A percentile compares a stretch with the other conserved stretches of the same genome.
Evolutionary conservation across 2,329 filamentous ascomycete species (phyloP).

Genomic region (Colletotrichum sp.): DNA sequence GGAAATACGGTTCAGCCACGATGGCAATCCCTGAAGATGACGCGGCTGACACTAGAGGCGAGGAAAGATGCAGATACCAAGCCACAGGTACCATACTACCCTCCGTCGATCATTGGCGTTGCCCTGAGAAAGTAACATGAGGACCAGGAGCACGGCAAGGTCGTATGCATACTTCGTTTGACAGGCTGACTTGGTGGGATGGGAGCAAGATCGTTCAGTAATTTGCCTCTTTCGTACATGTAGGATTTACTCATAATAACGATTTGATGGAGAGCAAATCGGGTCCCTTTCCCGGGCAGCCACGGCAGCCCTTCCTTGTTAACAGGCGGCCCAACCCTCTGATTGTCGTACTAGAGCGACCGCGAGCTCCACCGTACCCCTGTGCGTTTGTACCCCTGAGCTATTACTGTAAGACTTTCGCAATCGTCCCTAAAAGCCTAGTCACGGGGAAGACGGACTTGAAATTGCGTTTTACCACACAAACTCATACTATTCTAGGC

Average conservation of each 20-base stretch:
- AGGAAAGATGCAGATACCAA: background rate
- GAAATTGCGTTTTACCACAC: accelerated
- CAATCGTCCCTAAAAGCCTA: too few species aligned
- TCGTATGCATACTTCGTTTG: background rate
- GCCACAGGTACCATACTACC: background rate
- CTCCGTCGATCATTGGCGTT: background rate
- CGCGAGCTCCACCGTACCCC: background rate
- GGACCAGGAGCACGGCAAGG: background rate
- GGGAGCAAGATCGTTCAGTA: background rate
- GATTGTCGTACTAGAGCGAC: background rate
- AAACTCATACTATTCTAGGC: background rate
- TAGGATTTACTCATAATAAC: background rate
- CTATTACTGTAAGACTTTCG: background rate
- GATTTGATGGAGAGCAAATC: background rate
- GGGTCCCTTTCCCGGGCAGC: background rate
- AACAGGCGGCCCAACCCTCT: background rate
- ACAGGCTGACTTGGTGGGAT: background rate
- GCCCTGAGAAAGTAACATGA: background rate
- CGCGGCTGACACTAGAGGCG: background rate
- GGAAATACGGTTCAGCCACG: background rate
- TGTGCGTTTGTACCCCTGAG: background rate
- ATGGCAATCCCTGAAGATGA: background rate
- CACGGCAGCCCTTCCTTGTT: background rate
- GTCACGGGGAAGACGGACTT: background rate
- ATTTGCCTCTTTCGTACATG: background rate